Evolutionary conservation across 768 basidiomycete species (phyloP), one percentile per base, ranked within the genome.

Genomic region (Lactarius tabidus): DNA sequence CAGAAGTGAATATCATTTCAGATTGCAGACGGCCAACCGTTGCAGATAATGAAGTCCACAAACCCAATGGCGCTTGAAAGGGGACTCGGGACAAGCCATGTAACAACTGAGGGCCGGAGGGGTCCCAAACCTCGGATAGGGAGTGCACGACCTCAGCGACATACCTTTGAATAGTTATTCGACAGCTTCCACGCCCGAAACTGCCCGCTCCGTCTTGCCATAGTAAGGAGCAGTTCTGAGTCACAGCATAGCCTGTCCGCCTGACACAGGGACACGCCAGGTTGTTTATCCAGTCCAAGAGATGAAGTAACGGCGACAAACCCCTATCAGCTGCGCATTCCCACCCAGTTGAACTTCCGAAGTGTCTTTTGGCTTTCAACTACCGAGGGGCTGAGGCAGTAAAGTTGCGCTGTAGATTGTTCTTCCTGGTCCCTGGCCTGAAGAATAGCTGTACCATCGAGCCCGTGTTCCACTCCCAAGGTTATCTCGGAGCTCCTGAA

Each of bases 361-460:
- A 29, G 51, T 33, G 20, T 20, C 31, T 29, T 31, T 53, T 39
- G 39, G 23, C 35, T 18, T 60, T 54, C 35, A 28, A 51, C 12
- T 1, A 12, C 54, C 2, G 18, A 6, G 35, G 56, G 15, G 41
- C 29, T 2, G 54, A 20, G 29, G 45, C 55, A 28, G 38, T 55
- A n/a, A 58, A n/a, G 15, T 56, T 48, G 6, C 39, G 38, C 8
- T 55, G 64, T 38, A 9, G 38, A 14, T 48, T 23, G 12, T 23
- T 65, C 67, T 59, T 68, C 67, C 59, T 54, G 58, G 43, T 63
- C 67, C n/a, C 61, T 58, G 57, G 69, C 67, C 43, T 65, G 26
- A 52, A 70, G 45, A 7, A 63, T 17, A 14, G 64, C 61, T 8
- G 64, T 64, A 20, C 65, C 63, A 1, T 59, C 18, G 1, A 63